Evolutionary conservation across 305 asterid species (phyloP).

Genomic region (Fraxinus greggii): DNA sequence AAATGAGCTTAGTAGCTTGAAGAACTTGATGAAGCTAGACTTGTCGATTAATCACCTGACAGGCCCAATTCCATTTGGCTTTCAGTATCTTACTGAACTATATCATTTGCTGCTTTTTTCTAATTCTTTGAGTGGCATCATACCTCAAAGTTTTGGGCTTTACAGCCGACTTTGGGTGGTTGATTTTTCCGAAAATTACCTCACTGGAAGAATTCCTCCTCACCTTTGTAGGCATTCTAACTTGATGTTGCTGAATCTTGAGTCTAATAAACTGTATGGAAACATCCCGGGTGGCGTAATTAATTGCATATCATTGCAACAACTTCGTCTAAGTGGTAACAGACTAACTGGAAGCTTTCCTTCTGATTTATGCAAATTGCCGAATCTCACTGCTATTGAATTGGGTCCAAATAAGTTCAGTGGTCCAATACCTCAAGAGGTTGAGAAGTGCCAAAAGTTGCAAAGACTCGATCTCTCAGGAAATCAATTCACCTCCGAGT

Average conservation of each 20-base stretch:
- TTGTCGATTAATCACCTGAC: slow-evolving; percentile 67
- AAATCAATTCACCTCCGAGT: slow-evolving; percentile 49
- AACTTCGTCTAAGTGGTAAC: slow-evolving; percentile 65
- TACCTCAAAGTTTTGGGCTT: slow-evolving; percentile 70
- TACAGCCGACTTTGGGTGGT: slow-evolving; percentile 72
- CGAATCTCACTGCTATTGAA: slow-evolving; percentile 69
- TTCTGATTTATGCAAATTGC: slow-evolving; percentile 59
- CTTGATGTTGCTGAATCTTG: slow-evolving; percentile 70
- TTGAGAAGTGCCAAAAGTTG: slow-evolving; percentile 58
- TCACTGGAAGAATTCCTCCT: slow-evolving; percentile 76
- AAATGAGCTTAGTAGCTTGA: slow-evolving; percentile 52
- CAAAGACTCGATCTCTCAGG: slow-evolving; percentile 86
- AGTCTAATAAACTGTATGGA: slow-evolving; percentile 62
- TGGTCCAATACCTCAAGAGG: slow-evolving; percentile 59
- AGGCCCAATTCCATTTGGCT: slow-evolving; percentile 77
- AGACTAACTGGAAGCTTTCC: slow-evolving; percentile 65
- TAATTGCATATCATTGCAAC: slow-evolving; percentile 58
- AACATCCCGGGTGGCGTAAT: slow-evolving; percentile 59
- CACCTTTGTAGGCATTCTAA: slow-evolving; percentile 53
- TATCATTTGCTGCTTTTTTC: slow-evolving; percentile 65
- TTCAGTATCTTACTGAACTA: slow-evolving; percentile 60
- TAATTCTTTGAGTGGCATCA: slow-evolving; percentile 60
- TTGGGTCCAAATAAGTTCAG: slow-evolving; percentile 65
- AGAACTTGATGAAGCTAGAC: slow-evolving; percentile 66
- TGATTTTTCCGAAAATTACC: slow-evolving; percentile 64